Percentiles rank a stretch among this genome's conserved stretches.
These are phyloP conservation scores for Coniferiporia sulphurascens DNA, from an alignment of 1,284 basidiomycete genomes.

Conservation along the genomic window DNA sequence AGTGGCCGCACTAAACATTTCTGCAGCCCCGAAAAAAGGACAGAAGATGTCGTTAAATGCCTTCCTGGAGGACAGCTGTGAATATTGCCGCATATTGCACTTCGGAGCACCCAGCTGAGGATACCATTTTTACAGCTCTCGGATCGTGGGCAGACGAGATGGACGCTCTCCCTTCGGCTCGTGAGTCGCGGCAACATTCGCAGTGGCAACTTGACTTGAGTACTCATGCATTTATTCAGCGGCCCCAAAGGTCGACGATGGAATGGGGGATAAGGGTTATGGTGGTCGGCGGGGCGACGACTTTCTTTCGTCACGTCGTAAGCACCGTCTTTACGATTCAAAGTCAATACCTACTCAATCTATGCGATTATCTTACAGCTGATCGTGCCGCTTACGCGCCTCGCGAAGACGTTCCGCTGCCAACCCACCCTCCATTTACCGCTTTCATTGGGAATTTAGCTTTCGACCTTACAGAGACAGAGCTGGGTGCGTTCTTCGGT, in stretches of 20 bases:
- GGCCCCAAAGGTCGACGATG: conserved; percentile 56
- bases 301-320: conserved; percentile 55
- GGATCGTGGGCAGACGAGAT: conserved; percentile 98
- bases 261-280: conserved; percentile 44
- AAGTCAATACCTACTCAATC: neutral
- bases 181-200: conserved; percentile 46
- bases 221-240: conserved; percentile 38
- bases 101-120: conserved; percentile 3
- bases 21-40: conserved; percentile 73
- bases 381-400: conserved; percentile 55
- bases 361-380: conserved; percentile 35
- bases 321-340: conserved; percentile 25
- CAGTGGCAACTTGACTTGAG: conserved; percentile 14
- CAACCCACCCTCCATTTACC: conserved; percentile 93
- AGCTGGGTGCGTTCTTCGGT: conserved; percentile 79
- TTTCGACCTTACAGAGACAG: conserved; percentile 85
- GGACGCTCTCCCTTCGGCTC: conserved; percentile 84
- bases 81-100: conserved; percentile 27
- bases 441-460: conserved; percentile 95
- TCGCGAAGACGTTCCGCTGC: conserved; percentile 90
- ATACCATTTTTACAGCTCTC: conserved; percentile 43
- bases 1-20: neutral
- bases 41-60: conserved; percentile 89
- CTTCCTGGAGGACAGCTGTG: conserved; percentile 81
- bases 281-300: conserved; percentile 57